Base-by-base conservation (phyloP, 2,329 filamentous ascomycete species). In the Fusarium subglutinans region DNA sequence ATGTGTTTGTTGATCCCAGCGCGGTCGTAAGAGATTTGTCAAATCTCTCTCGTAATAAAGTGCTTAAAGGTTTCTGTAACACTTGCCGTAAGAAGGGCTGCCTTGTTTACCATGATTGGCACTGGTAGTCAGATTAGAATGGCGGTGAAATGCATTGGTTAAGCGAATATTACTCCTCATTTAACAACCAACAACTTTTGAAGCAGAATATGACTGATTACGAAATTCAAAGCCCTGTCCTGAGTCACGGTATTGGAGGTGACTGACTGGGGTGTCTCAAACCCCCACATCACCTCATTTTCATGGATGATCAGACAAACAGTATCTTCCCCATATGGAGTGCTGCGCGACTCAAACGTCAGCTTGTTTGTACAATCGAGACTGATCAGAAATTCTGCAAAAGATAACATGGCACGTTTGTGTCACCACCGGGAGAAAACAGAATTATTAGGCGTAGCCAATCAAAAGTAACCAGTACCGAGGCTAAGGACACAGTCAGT, bases 211-310 rank as follows among this genome's bases (percentile, higher is more conserved):
- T 4, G n/a, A 44, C 3, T 8, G 2, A 24, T 44, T 24, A 24
- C 41, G 15, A 44, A 44, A 44, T 18, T 11, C 15, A 24, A 24
- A 44, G 15, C 10, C n/a, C 6, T 18, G 12, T 3, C 1, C 15
- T 2, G 2, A 24, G 15, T 44, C 4, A 43, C 4, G 6, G 14
- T 4, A 8, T 24, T 17, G 15, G 15, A 6, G 1, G 10, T 17
- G 5, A 18, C 6, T 17, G 15, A 44, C n/a, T 3, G 2, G 41
- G 41, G n/a, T 24, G n/a, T 44, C n/a, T 44, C n/a, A 44, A 5
- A 1, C 15, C 15, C 41, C n/a, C 41, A 44, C 41, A 44, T 43
- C 41, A 44, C 41, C 41, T 44, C n/a, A 44, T 44, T 44, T 40
- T 24, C 14, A 24, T 24, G n/a, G 15, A 17, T 9, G 14, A 43